phyloP scores from a whole-genome alignment of 1,139 yeast genomes.

The Taphrina communis region DNA sequence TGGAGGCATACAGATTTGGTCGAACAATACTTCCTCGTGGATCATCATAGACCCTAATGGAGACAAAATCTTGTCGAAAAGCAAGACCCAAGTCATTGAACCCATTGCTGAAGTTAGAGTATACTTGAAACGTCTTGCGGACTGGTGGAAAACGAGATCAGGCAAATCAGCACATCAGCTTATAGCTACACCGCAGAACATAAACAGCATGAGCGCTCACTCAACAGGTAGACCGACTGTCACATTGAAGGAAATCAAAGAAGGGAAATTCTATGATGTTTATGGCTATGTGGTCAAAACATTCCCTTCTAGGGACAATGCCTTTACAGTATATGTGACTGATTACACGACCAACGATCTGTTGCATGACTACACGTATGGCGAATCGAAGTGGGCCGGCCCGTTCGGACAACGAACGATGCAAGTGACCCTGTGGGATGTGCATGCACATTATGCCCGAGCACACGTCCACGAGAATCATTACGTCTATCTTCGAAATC shows the following conservation, averaged over 20 bases:
- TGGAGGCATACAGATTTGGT: slow-evolving; percentile 33
- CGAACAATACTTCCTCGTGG: slow-evolving; percentile 37
- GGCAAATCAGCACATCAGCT: slow-evolving; percentile 13
- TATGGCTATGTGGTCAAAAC: slow-evolving; percentile 42
- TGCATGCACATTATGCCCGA: slow-evolving; percentile 32
- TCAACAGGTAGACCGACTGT: slow-evolving; percentile 11
- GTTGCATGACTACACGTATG: slow-evolving; percentile 35
- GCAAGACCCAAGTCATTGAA: neutral
- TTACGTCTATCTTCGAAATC: slow-evolving; percentile 34
- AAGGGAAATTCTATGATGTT: slow-evolving; percentile 33
- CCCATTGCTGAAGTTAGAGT: slow-evolving; percentile 11
- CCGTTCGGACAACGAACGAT: slow-evolving; percentile 38
- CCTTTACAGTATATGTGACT: slow-evolving; percentile 38
- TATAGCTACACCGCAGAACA: slow-evolving; percentile 1
- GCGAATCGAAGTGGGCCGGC: slow-evolving; percentile 40
- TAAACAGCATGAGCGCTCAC: slow-evolving; percentile 1
- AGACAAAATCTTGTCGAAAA: slow-evolving; percentile 19
- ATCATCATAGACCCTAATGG: slow-evolving; percentile 36
- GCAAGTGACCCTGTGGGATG: slow-evolving; percentile 42
- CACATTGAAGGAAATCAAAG: slow-evolving; percentile 31
- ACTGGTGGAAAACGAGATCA: slow-evolving; percentile 40
- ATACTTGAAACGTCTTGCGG: slow-evolving; percentile 27
- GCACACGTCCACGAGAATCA: slow-evolving; percentile 38
- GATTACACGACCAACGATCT: slow-evolving; percentile 38
- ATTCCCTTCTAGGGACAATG: slow-evolving; percentile 38